Evolutionary conservation across 257 asterid species (phyloP).

Genomic region (Lycium ferocissimum): DNA sequence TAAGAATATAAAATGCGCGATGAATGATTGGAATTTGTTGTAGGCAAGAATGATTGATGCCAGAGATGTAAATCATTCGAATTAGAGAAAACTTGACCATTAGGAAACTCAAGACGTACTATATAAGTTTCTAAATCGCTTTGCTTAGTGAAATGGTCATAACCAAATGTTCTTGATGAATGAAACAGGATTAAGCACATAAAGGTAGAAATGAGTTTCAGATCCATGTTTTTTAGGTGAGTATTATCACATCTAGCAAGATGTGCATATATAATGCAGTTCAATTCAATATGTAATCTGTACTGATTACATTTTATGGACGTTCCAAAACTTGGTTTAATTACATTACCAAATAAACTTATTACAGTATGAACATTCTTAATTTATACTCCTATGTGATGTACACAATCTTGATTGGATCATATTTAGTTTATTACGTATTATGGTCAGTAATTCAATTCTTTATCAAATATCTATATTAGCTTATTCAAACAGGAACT

Average conservation of each 20-base stretch:
- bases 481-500: not conserved
- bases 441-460: not conserved
- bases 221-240: not conserved
- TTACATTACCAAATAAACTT: not conserved
- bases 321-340: no score
- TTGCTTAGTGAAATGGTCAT: not conserved
- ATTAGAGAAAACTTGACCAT: not conserved
- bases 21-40: not conserved
- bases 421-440: not conserved
- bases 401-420: not conserved
- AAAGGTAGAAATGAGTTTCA: not conserved
- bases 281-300: no score
- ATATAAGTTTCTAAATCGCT: not conserved
- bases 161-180: not conserved
- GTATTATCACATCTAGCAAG: not conserved
- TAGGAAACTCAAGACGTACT: not conserved
- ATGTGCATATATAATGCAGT: not conserved
- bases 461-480: not conserved
- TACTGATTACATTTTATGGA: no score
- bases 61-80: not conserved
- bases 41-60: conserved; percentile 28
- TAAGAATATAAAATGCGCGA: not conserved
- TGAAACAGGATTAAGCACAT: not conserved
- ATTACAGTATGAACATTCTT: not conserved
- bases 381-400: not conserved